Evolutionary conservation across 2,329 filamentous ascomycete species (phyloP), one percentile per base, ranked within the genome.

Genomic region (Penicillium sp.): DNA sequence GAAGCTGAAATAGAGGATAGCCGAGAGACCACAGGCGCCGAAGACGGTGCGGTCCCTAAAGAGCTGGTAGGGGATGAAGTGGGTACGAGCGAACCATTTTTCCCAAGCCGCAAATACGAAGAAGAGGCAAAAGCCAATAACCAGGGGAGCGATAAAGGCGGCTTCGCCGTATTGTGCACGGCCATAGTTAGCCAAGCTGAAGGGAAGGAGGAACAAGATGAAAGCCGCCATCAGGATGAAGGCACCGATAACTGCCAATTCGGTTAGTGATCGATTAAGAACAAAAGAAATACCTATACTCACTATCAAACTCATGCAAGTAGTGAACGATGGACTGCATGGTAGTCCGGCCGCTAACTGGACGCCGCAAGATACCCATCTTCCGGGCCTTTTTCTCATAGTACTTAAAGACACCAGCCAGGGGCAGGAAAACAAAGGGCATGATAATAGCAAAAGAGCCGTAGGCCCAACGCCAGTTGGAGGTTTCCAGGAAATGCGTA

Each of bases 141-240:
- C 76, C 4, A 79, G 61, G 69, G 84, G 78, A 35, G 71, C 73
- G 56, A 85, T 80, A 60, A 84, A 80, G 17, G 78, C 63, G 7
- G 79, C 74, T 19, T 56, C 25, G 8, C 23, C 15, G 19, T 66
- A 64, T 8, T 60, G 45, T n/a, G 60, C 49, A 19, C 56, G 49
- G 7, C 76, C 71, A 23, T 67, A 69, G 23, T 61, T 56, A 57
- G 75, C 70, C 9, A 89, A 77, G 42, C 76, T 84, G 71, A 89
- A 86, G 0, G 86, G 83, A n/a, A 89, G 78, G 5, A 89, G 78
- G 69, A 89, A 82, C 4, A 89, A 73, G 2, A 83, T 79, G 67
- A 87, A 82, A 1, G 85, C 86, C 0, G 75, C 78, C 33, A 81
- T 80, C 43, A 88, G 75, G 2, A 89, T 74, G 29, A 88, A 56